Conservation (phyloP, 2,329 filamentous ascomycete species). For the Colletotrichum spaethianum region DNA sequence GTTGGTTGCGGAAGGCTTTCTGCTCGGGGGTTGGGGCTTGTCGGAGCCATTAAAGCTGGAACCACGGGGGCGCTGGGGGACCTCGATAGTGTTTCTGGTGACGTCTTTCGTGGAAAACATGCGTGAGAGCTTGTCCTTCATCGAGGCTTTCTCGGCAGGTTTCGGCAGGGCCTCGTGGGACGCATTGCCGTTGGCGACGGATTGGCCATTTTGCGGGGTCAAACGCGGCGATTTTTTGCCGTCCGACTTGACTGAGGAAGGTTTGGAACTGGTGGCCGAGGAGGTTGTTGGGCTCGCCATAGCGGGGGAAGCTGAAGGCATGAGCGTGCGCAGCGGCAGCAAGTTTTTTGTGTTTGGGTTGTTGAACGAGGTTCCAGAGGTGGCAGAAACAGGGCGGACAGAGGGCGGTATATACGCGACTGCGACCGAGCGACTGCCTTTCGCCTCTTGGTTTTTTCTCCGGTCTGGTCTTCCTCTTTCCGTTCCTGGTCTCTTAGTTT, state of each 20-base stretch:
- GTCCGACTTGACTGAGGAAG: conserved; percentile 64
- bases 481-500: neutral
- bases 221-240: conserved; percentile 56
- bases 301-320: conserved; percentile 37
- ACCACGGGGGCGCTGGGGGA: conserved; percentile 52
- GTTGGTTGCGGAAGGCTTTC: conserved; percentile 47
- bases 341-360: conserved; percentile 10
- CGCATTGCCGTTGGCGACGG: conserved; percentile 42
- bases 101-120: conserved; percentile 75
- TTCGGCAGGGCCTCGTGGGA: conserved; percentile 51
- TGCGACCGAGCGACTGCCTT: conserved; percentile 23
- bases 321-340: conserved; percentile 22
- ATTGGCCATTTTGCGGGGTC: conserved; percentile 56
- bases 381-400: conserved; percentile 17
- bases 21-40: conserved; percentile 57
- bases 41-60: conserved; percentile 51
- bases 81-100: conserved; percentile 53
- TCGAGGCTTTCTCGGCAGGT: conserved; percentile 68
- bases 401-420: conserved; percentile 35
- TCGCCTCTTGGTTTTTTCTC: conserved; percentile 8
- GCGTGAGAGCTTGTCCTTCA: conserved; percentile 75
- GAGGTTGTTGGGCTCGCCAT: conserved; percentile 40
- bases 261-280: conserved; percentile 62
- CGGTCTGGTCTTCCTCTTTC: conserved; percentile 1
- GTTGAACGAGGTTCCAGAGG: conserved; percentile 6